Base-by-base conservation (phyloP, 169 alveolate species). In the Fabrea salina region DNA sequence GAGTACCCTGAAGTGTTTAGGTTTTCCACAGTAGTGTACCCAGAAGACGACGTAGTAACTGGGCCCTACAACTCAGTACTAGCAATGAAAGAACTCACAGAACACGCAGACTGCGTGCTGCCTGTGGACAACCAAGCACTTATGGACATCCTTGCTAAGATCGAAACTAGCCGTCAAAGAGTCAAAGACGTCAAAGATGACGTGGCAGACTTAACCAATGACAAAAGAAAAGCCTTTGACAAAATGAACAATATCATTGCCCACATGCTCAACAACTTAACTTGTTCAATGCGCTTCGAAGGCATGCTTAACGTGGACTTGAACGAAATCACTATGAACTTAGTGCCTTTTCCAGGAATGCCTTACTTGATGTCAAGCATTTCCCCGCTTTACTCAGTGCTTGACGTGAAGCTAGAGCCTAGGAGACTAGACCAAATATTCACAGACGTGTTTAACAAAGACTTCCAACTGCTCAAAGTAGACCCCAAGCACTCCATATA, bases 241-340 rank as follows among this genome's bases (percentile, higher is more conserved):
- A 88, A 88, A 78, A 91, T 91, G 96, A 91, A 91, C 56, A 82
- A 83, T 56, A 86, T 91, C 22, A 86, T 91, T 37, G 94, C 93
- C n/a, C 91, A 88, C 81, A 71, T 86, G 66, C 76, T 90, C 33
- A 83, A 87, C 81, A 89, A 93, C 79, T 79, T 95, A 68, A 95
- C 98, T 22, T 89, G 98, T 68, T 95, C 98, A 3, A 97, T 97
- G 98, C 71, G 99, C 78, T 97, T 95, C 82, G 98, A 95, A 82
- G 99, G 99, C 5, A 92, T 97, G 35, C 80, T 97, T 57, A 95
- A 96, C 85, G 97, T 97, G 51, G 98, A 95, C 83, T 79, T 97
- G 74, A 97, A 97, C 84, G 99, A 97, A 88, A 97, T 97, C 78
- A 95, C 98, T 2, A 95, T 96, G 96, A 97, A 97, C 80, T 83